Evolutionary conservation across 805 yeast species (phyloP).

Genomic region (Zygotorulaspora danielsina): DNA sequence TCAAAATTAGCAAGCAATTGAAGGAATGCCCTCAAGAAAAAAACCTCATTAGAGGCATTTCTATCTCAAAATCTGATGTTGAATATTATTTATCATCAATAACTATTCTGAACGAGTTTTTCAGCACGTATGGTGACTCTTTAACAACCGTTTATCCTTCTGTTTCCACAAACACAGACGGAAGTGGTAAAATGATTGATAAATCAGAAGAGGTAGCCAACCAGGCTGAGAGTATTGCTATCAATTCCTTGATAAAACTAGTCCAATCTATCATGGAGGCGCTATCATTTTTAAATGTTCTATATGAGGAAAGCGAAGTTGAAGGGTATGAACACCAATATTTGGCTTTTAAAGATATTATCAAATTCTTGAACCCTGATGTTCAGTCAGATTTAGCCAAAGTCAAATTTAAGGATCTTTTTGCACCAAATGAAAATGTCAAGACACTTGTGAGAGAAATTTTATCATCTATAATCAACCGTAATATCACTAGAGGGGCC

Average conservation of each 20-base stretch:
- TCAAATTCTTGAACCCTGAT: constrained; percentile 63
- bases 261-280: constrained; percentile 83
- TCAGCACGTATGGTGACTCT: constrained; percentile 56
- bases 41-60: constrained; percentile 24
- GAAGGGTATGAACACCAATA: constrained; percentile 35
- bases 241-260: constrained; percentile 69
- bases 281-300: constrained; percentile 75
- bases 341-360: constrained; percentile 55
- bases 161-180: constrained; percentile 50
- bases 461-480: constrained; percentile 81
- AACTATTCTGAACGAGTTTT: constrained; percentile 63
- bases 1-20: constrained; percentile 11
- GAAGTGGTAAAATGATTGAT: constrained; percentile 24
- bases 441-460: constrained; percentile 72
- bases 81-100: constrained; percentile 71
- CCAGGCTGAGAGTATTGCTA: constrained; percentile 89
- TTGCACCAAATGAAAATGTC: constrained; percentile 58
- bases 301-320: constrained; percentile 63
- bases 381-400: constrained; percentile 63
- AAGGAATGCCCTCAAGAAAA: constrained; percentile 25
- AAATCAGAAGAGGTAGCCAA: constrained; percentile 58
- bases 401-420: constrained; percentile 68
- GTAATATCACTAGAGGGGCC: constrained; percentile 85
- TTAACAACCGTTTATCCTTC: constrained; percentile 29
- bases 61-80: constrained; percentile 41